Percentiles rank a stretch among this genome's conserved stretches.
These are phyloP conservation scores for Hypoxylon rickii DNA, from an alignment of 495 filamentous ascomycete genomes.

Conservation along the genomic window DNA sequence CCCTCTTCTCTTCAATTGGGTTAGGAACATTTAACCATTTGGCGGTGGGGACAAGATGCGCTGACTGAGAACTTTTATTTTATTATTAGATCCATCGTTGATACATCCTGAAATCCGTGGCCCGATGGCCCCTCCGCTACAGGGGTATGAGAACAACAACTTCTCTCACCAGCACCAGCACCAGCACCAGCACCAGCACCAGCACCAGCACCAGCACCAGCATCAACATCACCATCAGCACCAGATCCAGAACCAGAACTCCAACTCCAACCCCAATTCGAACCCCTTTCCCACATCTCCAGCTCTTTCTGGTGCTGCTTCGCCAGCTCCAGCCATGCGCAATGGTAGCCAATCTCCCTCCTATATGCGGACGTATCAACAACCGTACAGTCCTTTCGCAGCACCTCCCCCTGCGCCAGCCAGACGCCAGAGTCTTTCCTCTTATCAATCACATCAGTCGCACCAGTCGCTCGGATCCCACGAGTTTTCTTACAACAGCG, in stretches of 20 bases:
- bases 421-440: slow-evolving; percentile 44
- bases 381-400: slow-evolving; percentile 29
- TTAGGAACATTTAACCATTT: too few relatives aligned
- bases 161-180: too few relatives aligned
- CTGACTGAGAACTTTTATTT: slow-evolving; percentile 38
- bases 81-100: slow-evolving; percentile 49
- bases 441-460: too few relatives aligned
- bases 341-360: slow-evolving; percentile 53
- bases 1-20: slow-evolving; percentile 45
- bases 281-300: slow-evolving; percentile 51
- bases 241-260: too few relatives aligned
- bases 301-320: slow-evolving; percentile 47
- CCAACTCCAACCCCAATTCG: slow-evolving; percentile 41
- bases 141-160: slow-evolving; percentile 44
- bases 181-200: too few relatives aligned
- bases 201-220: too few relatives aligned
- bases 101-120: slow-evolving; percentile 54
- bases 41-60: slow-evolving; percentile 8
- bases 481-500: slow-evolving; percentile 42
- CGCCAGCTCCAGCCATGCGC: slow-evolving; percentile 47
- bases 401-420: slow-evolving; percentile 25
- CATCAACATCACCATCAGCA: too few relatives aligned
- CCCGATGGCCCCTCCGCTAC: slow-evolving; percentile 48
- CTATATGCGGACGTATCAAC: slow-evolving; percentile 45
- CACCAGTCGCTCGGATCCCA: slow-evolving; percentile 39